These are phyloP conservation scores for Funneliformis mosseae DNA, from an alignment of 192 early-diverging fungal species.

Conservation along the genomic window DNA sequence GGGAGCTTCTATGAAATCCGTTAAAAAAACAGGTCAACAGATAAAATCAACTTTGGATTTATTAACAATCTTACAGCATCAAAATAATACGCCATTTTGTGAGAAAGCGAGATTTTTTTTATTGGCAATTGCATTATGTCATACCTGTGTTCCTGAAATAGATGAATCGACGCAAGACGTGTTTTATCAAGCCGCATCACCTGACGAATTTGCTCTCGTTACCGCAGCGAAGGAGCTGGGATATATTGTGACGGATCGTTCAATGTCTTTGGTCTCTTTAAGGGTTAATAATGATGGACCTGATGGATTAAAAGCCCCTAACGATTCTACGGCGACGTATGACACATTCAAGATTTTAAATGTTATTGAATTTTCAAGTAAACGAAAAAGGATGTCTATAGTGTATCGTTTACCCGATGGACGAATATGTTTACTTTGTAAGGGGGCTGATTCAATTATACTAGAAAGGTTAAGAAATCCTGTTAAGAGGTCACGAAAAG, in stretches of 20 bases:
- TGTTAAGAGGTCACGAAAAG: slow-evolving; percentile 31
- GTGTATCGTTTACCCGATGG: slow-evolving; percentile 74
- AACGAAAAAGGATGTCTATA: slow-evolving; percentile 89
- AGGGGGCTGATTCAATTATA: slow-evolving; percentile 91
- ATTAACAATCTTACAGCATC: slow-evolving; percentile 23
- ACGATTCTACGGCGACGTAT: slow-evolving; percentile 18
- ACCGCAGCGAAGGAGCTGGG: slow-evolving; percentile 77
- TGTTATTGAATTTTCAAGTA: slow-evolving; percentile 82
- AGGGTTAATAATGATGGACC: slow-evolving; percentile 37
- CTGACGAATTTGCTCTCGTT: slow-evolving; percentile 84
- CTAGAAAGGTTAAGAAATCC: slow-evolving; percentile 60
- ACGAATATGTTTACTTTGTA: slow-evolving; percentile 78
- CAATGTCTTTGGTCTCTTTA: slow-evolving; percentile 51
- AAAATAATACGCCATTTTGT: slow-evolving; percentile 22
- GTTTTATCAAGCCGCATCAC: slow-evolving; percentile 80
- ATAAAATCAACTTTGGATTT: slow-evolving; percentile 14
- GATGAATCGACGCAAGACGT: slow-evolving; percentile 57
- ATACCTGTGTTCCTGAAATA: slow-evolving; percentile 77
- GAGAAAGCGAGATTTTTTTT: slow-evolving; percentile 65
- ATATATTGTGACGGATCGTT: slow-evolving; percentile 65
- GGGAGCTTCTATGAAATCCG: not conserved
- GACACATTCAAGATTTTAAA: slow-evolving; percentile 64
- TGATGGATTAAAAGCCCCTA: slow-evolving; percentile 36
- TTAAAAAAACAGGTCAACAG: not conserved
- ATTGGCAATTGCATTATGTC: slow-evolving; percentile 79